phyloP scores from a whole-genome alignment of 164 flowering plant genomes.

The Piper longum region DNA sequence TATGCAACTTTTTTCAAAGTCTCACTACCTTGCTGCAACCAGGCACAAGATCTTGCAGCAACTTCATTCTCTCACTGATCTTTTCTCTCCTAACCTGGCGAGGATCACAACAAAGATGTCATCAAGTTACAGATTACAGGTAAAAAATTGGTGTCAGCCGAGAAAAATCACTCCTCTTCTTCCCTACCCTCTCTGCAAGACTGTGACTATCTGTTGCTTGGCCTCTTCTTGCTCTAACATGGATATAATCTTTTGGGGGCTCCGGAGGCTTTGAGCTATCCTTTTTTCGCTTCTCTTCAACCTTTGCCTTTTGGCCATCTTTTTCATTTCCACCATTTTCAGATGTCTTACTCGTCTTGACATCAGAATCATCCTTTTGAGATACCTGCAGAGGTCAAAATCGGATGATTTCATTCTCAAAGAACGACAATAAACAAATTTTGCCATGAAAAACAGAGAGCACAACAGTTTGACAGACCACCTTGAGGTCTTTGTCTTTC shows the following conservation, averaged over 20 bases:
- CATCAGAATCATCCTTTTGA: slow-evolving; percentile 28
- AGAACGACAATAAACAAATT: background rate
- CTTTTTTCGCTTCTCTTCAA: slow-evolving; percentile 22
- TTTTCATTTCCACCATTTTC: no score
- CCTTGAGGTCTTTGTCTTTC: slow-evolving; percentile 22
- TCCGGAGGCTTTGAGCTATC: slow-evolving; percentile 49
- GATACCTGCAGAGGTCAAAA: slow-evolving; percentile 17
- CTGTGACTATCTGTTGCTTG: slow-evolving; percentile 98
- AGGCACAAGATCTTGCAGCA: slow-evolving; percentile 92
- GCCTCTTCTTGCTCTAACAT: slow-evolving; percentile 96
- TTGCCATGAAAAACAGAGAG: no score
- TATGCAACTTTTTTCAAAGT: background rate
- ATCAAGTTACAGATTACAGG: background rate
- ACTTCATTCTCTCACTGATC: slow-evolving; percentile 90
- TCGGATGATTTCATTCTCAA: background rate
- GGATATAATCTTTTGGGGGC: slow-evolving; percentile 82
- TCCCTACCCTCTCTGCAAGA: slow-evolving; percentile 94
- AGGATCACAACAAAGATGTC: background rate
- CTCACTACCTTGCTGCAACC: slow-evolving; percentile 77
- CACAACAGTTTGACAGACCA: slow-evolving; percentile 2
- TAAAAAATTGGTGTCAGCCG: background rate
- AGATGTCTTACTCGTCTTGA: slow-evolving; percentile 41
- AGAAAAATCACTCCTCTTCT: slow-evolving; percentile 3
- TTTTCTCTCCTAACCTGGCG: slow-evolving; percentile 81
- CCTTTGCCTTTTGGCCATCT: slow-evolving; percentile 14